These are phyloP conservation scores for Ocimum tenuiflorum DNA, from an alignment of 257 asterid species.

Conservation along the genomic window DNA sequence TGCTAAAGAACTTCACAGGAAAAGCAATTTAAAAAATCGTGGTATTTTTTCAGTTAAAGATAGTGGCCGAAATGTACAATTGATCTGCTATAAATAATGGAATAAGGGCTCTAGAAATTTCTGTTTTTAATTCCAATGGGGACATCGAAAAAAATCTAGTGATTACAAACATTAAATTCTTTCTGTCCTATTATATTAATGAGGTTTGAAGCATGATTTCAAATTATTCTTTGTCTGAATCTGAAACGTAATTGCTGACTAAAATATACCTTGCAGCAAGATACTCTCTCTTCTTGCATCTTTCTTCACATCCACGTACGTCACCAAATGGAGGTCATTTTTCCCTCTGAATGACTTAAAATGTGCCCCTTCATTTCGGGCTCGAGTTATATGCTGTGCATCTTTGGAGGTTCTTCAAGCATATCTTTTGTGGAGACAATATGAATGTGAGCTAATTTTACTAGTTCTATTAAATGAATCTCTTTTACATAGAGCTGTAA, in stretches of 20 bases:
- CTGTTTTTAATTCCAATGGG: background rate
- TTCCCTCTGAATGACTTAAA: slow-evolving; percentile 47
- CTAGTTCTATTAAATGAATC: background rate
- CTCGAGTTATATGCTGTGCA: slow-evolving; percentile 62
- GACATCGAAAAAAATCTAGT: too few species aligned
- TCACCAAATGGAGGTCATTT: slow-evolving; percentile 61
- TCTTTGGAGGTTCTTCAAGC: slow-evolving; percentile 81
- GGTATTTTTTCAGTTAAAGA: too few species aligned
- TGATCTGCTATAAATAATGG: background rate
- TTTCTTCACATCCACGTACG: slow-evolving; percentile 57
- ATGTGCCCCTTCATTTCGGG: slow-evolving; percentile 58
- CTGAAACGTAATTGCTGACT: slow-evolving; percentile 19
- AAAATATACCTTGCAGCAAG: slow-evolving; percentile 56
- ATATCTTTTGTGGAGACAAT: slow-evolving; percentile 77
- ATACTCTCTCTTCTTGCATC: slow-evolving; percentile 68
- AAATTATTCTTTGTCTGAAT: slow-evolving; percentile 5
- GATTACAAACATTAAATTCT: too few species aligned
- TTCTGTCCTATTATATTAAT: background rate
- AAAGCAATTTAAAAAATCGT: too few species aligned
- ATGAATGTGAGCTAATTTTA: slow-evolving; percentile 42
- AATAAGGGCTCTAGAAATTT: background rate
- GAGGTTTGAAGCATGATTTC: slow-evolving; percentile 2
- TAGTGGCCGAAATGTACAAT: background rate
- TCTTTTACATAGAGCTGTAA: background rate
- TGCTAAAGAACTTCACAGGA: too few species aligned